A percentile compares a stretch with the other conserved stretches of the same genome.
These are phyloP conservation scores for Plasmodium cynomolgi DNA, from an alignment of 169 alveolate genomes.

Conservation along the genomic window DNA sequence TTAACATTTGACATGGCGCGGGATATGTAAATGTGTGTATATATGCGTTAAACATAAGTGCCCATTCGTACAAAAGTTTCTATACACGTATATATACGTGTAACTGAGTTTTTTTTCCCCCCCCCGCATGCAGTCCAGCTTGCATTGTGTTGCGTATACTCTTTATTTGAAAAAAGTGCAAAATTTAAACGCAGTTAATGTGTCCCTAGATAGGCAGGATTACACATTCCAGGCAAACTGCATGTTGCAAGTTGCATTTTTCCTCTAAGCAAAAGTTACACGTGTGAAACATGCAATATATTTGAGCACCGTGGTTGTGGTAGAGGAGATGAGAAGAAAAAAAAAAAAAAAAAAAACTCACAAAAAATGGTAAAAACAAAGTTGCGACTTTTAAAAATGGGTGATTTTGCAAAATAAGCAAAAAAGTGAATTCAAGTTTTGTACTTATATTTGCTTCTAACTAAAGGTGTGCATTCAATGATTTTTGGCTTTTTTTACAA, in stretches of 20 bases:
- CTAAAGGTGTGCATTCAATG: conserved; percentile 16
- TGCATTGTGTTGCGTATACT: background rate
- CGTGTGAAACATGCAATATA: conserved; percentile 8
- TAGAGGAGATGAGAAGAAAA: background rate
- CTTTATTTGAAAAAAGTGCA: background rate
- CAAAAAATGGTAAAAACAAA: background rate
- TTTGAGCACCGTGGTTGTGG: background rate
- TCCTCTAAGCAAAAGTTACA: conserved; percentile 6
- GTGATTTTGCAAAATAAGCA: background rate
- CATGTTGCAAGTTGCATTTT: background rate
- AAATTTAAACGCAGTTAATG: conserved; percentile 4
- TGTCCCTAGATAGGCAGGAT: background rate
- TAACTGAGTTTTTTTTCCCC: background rate
- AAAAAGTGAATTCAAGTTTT: conserved; percentile 1
- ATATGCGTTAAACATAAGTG: background rate
- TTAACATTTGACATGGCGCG: background rate
- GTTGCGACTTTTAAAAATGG: background rate
- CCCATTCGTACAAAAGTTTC: background rate
- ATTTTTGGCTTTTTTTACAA: background rate
- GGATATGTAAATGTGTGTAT: background rate
- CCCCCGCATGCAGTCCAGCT: background rate
- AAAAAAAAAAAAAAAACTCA: conserved; percentile 3
- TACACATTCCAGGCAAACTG: background rate
- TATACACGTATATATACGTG: background rate
- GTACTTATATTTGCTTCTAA: background rate